phyloP scores from a whole-genome alignment of 2,329 filamentous ascomycete genomes.

The Claviceps sorghi region DNA sequence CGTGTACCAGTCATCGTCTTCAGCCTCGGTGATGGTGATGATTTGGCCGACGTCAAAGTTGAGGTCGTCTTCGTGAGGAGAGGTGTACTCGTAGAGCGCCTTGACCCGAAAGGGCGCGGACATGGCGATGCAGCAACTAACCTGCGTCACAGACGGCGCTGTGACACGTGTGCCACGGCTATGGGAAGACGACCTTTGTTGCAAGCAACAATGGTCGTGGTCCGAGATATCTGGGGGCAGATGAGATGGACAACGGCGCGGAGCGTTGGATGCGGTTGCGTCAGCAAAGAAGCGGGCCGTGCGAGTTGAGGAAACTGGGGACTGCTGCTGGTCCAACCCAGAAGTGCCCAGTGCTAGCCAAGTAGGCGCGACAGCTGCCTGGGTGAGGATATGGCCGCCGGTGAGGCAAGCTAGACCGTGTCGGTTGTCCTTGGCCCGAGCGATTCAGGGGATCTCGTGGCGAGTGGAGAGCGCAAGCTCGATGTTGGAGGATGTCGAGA shows the following conservation, averaged over 20 bases:
- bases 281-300: conserved; percentile 9
- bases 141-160: conserved; percentile 4
- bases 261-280: conserved; percentile 5
- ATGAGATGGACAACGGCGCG: background rate
- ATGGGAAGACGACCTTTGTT: conserved; percentile 2
- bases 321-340: background rate
- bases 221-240: conserved; percentile 2
- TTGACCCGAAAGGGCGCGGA: conserved; percentile 80
- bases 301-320: background rate
- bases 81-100: conserved; percentile 87
- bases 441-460: background rate
- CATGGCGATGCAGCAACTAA: conserved; percentile 36
- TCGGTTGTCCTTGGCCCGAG: background rate
- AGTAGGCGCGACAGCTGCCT: background rate
- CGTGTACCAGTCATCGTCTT: conserved; percentile 87
- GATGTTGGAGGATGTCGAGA: background rate
- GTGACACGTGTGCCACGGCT: conserved; percentile 7
- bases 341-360: no score
- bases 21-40: conserved; percentile 83
- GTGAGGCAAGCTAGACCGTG: background rate
- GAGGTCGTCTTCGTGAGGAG: conserved; percentile 87
- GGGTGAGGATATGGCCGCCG: background rate
- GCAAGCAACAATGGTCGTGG: background rate
- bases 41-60: conserved; percentile 74
- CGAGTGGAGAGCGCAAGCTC: background rate